Percentiles rank a stretch among this genome's conserved stretches.
These are phyloP conservation scores for Trichocomaceae sp. DNA, from an alignment of 2,329 filamentous ascomycete genomes.

Conservation along the genomic window DNA sequence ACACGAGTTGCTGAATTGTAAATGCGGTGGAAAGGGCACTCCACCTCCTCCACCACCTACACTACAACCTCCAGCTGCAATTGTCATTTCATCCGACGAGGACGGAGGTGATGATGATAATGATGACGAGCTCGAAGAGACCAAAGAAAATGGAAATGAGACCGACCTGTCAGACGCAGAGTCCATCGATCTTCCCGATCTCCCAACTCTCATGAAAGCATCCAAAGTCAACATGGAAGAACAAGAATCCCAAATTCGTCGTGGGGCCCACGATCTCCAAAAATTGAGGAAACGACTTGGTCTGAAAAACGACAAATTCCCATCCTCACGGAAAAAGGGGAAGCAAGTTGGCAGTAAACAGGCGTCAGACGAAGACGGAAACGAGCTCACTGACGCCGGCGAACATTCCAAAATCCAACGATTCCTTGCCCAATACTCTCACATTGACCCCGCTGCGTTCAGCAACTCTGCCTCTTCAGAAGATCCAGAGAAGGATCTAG, in stretches of 20 bases:
- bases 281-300: background rate
- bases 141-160: background rate
- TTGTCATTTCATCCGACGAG: conserved; percentile 12
- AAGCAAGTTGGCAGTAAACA: too few species aligned
- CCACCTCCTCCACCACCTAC: background rate
- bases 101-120: conserved; percentile 16
- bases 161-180: conserved; percentile 1
- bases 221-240: conserved; percentile 34
- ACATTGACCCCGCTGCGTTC: conserved; percentile 33
- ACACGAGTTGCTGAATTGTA: conserved; percentile 60
- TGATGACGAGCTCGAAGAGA: background rate
- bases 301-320: background rate
- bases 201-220: conserved; percentile 33
- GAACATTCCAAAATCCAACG: conserved; percentile 31
- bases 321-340: background rate
- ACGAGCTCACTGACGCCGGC: background rate
- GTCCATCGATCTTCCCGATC: conserved; percentile 22
- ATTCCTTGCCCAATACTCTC: conserved; percentile 38
- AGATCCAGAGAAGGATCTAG: background rate
- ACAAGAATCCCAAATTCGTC: conserved; percentile 27
- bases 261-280: conserved; percentile 14
- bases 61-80: conserved; percentile 9
- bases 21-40: conserved; percentile 51
- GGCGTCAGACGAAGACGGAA: background rate
- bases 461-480: background rate